Evolutionary conservation across 306 rosid genomes (phyloP).

Genomic region (Cucurbita maxima): DNA sequence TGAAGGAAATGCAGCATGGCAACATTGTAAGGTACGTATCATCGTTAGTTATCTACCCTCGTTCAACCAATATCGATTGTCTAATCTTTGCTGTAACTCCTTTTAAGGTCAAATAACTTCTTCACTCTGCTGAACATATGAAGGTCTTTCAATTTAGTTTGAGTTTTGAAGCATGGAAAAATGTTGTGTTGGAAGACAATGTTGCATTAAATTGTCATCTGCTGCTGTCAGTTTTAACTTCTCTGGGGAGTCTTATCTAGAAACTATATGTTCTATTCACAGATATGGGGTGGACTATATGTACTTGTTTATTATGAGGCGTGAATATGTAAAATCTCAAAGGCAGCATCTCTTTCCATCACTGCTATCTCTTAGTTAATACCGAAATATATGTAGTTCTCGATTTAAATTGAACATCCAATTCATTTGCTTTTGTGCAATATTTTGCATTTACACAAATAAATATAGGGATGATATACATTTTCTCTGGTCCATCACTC

Average conservation of each 20-base stretch:
- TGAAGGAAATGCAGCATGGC: conserved; percentile 85
- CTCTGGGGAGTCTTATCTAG: neutral
- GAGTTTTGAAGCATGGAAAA: neutral
- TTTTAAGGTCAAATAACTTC: neutral
- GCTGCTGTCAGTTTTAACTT: neutral
- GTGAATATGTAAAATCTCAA: neutral
- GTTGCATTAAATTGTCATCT: neutral
- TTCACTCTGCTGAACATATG: neutral
- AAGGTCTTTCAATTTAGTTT: neutral
- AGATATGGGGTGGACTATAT: neutral
- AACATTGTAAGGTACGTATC: conserved; percentile 64
- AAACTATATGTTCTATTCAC: neutral
- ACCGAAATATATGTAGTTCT: neutral
- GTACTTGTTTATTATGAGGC: neutral
- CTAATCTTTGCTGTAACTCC: neutral
- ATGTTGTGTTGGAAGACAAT: neutral
- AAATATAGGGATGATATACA: neutral
- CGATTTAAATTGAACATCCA: neutral
- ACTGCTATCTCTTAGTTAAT: neutral
- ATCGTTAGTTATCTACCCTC: neutral
- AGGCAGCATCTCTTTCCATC: neutral
- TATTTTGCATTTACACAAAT: neutral
- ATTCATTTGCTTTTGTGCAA: neutral
- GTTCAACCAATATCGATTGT: neutral
- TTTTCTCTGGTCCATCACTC: neutral